Conservation (phyloP, 2,329 filamentous ascomycete genomes). For the Pezicula radicicola region DNA sequence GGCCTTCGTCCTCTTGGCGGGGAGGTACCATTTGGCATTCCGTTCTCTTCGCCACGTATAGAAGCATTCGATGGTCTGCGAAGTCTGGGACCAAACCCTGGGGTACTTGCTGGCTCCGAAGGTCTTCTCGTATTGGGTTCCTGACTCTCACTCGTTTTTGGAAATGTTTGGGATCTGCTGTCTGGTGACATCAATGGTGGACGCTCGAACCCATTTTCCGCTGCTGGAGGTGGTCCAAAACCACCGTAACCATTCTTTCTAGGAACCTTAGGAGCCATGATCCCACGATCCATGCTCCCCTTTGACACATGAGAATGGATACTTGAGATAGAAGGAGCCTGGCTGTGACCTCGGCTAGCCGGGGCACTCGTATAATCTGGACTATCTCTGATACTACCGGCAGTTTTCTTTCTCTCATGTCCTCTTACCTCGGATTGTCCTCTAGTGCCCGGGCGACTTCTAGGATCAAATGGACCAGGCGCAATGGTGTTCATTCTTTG, state of each 20-base stretch:
- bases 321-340: slow-evolving; percentile 16
- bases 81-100: slow-evolving; percentile 5
- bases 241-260: slow-evolving; percentile 55
- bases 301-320: slow-evolving; percentile 20
- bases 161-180: slow-evolving; percentile 29
- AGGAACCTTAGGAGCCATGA: slow-evolving; percentile 14
- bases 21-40: slow-evolving; percentile 2
- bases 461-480: slow-evolving; percentile 59
- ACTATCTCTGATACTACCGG: slow-evolving; percentile 14
- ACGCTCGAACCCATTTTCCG: slow-evolving; percentile 35
- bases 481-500: slow-evolving; percentile 64
- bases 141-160: slow-evolving; percentile 16
- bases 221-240: slow-evolving; percentile 45
- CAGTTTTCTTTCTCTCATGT: slow-evolving; percentile 24
- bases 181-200: slow-evolving; percentile 30
- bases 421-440: slow-evolving; percentile 18
- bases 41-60: background rate
- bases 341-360: slow-evolving; percentile 9
- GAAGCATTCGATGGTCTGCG: slow-evolving; percentile 16
- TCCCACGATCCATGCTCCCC: slow-evolving; percentile 15
- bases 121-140: slow-evolving; percentile 17
- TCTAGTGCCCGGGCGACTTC: background rate
- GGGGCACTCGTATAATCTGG: slow-evolving; percentile 6
- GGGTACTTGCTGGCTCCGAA: slow-evolving; percentile 11
- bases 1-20: slow-evolving; percentile 15